Base-by-base conservation (phyloP, 176 grass and related monocot genomes). In the Aechmea fasciata region DNA sequence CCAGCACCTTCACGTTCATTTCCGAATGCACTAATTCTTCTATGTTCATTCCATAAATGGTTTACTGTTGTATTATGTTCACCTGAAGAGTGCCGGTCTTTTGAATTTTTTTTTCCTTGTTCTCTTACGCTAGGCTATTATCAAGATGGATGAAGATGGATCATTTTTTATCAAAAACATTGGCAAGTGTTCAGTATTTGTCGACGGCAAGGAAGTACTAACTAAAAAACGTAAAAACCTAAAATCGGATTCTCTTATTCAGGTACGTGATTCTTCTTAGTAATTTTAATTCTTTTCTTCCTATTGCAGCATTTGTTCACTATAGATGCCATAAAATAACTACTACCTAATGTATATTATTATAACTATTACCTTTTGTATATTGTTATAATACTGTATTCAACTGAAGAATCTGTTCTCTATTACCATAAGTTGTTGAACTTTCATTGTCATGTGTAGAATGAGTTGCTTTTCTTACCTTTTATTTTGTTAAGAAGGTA, bases 121-220 rank as follows among this genome's bases (percentile, higher is more conserved):
- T 71, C 77, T 66, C 52, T 52, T 69, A 28, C 72, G 68, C 48
- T 76, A 97, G 93, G 89, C 89, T 0, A 75, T 92, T 48, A 90
- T 97, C 82, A 97, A 87, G 73, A 90, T 97, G 89, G 94, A 99
- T 75, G 85, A 93, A 79, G 71, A 64, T 65, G 94, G 89, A 23
- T 85, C 69, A 69, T 93, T 99, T 76, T 81, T 88, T 73, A 90
- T 97, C 64, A 97, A 81, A 66, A 97, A 97, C 82, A 87, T 82
- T 29, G 94, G 89, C 15, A 93, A 93, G 66, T 93, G 63, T 75
- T 79, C 94, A 14, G 80, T 99, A 48, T 99, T 88, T 87, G 82
- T 99, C 65, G 90, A 99, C 28, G 86, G 87, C 83, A 99, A 85
- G 83, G 89, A 99, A 83, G 87, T 99, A 75, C 84, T 77, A 75